Conservation (phyloP, 208 protist species). For the Crithidia expoeki region DNA sequence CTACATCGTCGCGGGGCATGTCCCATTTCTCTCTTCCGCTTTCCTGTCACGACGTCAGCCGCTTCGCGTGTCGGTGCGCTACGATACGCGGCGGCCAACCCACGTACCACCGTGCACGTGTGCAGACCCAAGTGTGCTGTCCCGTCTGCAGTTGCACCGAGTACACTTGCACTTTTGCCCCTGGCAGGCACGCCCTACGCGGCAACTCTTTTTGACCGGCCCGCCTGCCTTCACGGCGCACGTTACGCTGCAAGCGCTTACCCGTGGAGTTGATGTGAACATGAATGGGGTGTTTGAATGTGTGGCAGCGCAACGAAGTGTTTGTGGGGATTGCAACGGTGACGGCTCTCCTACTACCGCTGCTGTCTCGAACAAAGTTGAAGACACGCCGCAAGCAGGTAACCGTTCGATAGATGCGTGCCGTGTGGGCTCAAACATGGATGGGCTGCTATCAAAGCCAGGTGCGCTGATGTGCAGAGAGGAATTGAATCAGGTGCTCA, state of each 20-base stretch:
- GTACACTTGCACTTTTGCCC: slow-evolving; percentile 43
- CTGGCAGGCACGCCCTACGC: slow-evolving; percentile 36
- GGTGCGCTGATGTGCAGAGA: not conserved
- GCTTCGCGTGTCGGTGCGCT: slow-evolving; percentile 32
- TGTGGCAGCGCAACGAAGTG: not conserved
- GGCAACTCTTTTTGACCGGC: slow-evolving; percentile 67
- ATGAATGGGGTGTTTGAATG: slow-evolving; percentile 54
- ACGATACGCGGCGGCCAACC: slow-evolving; percentile 32
- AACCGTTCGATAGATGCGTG: not conserved
- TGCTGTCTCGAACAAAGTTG: too few relatives aligned
- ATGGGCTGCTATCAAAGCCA: too few relatives aligned
- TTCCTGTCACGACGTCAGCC: not conserved
- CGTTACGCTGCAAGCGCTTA: slow-evolving; percentile 56
- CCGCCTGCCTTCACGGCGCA: slow-evolving; percentile 58
- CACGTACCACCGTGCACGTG: slow-evolving; percentile 24
- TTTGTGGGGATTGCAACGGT: not conserved
- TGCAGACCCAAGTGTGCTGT: slow-evolving; percentile 18
- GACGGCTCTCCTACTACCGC: not conserved
- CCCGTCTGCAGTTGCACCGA: slow-evolving; percentile 44
- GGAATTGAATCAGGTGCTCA: slow-evolving; percentile 19
- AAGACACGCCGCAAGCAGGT: too few relatives aligned
- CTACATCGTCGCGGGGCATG: slow-evolving; percentile 40
- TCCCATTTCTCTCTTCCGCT: slow-evolving; percentile 7
- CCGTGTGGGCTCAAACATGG: not conserved
- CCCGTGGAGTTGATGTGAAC: slow-evolving; percentile 51